Evolutionary conservation across 2,329 filamentous ascomycete genomes (phyloP).

Genomic region (Trichoderma sp.): DNA sequence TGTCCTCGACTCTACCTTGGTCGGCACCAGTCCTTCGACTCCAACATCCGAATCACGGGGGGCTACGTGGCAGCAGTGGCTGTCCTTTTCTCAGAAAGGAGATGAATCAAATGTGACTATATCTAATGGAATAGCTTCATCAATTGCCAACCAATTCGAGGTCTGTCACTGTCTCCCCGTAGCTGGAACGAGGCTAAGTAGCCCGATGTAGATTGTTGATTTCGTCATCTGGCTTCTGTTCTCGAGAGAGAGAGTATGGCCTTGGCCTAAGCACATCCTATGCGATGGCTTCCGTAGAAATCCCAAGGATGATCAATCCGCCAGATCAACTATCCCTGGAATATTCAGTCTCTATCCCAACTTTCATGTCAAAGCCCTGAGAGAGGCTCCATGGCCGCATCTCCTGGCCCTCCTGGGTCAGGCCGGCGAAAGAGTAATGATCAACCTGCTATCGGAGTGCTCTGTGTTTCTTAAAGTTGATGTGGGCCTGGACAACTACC

Average conservation of each 20-base stretch:
- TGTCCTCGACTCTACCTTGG: conserved; percentile 67
- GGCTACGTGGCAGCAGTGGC: conserved; percentile 53
- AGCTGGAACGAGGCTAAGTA: conserved; percentile 19
- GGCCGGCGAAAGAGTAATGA: conserved; percentile 73
- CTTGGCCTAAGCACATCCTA: conserved; percentile 68
- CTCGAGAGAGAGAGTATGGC: conserved; percentile 46
- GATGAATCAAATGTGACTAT: conserved; percentile 57
- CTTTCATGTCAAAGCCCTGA: conserved; percentile 65
- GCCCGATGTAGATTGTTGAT: conserved; percentile 61
- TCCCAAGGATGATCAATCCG: conserved; percentile 30
- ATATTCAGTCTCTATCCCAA: conserved; percentile 65
- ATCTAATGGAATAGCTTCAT: conserved; percentile 43
- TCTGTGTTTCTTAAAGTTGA: conserved; percentile 68
- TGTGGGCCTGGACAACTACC: conserved; percentile 61
- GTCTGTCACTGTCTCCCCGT: conserved; percentile 36
- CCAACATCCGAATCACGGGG: conserved; percentile 27
- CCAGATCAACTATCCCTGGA: conserved; percentile 56
- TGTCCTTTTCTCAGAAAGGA: conserved; percentile 58
- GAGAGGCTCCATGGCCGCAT: conserved; percentile 68
- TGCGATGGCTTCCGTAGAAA: conserved; percentile 73
- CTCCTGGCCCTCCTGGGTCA: conserved; percentile 71
- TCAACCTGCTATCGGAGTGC: conserved; percentile 71
- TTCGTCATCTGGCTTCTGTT: conserved; percentile 78
- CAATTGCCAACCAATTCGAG: conserved; percentile 59
- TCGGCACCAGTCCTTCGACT: conserved; percentile 46